phyloP scores from a whole-genome alignment of 1,284 basidiomycete genomes.

The Meripilus lineatus region DNA sequence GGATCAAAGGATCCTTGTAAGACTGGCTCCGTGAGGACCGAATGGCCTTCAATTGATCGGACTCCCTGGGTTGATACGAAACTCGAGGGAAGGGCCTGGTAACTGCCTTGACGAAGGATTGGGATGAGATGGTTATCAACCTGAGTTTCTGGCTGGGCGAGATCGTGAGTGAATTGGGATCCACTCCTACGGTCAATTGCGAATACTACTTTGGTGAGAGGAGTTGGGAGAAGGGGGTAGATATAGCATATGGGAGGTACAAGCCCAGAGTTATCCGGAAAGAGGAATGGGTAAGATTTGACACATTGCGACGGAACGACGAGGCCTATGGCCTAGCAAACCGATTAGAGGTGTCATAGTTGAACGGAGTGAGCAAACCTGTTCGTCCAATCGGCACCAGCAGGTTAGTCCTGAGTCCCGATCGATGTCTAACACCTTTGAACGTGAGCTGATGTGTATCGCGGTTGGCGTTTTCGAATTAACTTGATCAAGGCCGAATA shows the following conservation, averaged over 20 bases:
- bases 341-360: too few species aligned
- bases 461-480: too few species aligned
- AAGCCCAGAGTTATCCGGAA: neutral
- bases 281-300: neutral
- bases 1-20: neutral
- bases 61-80: neutral
- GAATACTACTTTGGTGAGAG: neutral
- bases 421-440: too few species aligned
- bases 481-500: too few species aligned
- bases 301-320: neutral
- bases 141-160: neutral
- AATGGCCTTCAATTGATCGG: neutral
- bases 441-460: too few species aligned
- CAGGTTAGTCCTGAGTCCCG: too few species aligned
- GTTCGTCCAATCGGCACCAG: too few species aligned
- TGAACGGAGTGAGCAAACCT: too few species aligned
- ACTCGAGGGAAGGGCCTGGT: neutral
- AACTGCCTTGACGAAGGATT: too few species aligned
- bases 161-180: neutral
- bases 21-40: neutral
- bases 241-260: neutral
- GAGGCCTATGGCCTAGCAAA: neutral
- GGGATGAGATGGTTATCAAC: too few species aligned
- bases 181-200: neutral
- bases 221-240: neutral